Evolutionary conservation across 768 basidiomycete genomes (phyloP).

Genomic region (Suillus clintonianus): DNA sequence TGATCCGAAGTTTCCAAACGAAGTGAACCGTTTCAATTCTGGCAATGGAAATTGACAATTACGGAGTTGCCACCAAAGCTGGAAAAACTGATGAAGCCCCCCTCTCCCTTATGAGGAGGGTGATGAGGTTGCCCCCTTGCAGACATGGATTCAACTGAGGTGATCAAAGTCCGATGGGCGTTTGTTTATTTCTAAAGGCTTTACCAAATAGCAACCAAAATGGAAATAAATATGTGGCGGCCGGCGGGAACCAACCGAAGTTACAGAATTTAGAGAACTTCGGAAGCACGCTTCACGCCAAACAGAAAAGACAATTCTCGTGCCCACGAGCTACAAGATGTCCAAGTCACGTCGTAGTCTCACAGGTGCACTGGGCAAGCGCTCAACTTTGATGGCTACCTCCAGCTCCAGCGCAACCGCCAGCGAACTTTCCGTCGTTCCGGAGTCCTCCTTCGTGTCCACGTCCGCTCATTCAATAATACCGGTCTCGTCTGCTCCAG

Average conservation of each 20-base stretch:
- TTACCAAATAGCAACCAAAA: slow-evolving; percentile 17
- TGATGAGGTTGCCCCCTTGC: too few species aligned
- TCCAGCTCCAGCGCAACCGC: slow-evolving; percentile 9
- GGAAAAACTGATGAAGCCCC: too few species aligned
- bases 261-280: too few species aligned
- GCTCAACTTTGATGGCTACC: slow-evolving; percentile 12
- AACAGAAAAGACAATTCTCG: background rate
- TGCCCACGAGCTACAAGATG: slow-evolving; percentile 14
- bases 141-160: too few species aligned
- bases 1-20: too few species aligned
- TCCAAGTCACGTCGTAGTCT: slow-evolving; percentile 29
- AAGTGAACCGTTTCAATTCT: too few species aligned
- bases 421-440: slow-evolving; percentile 17
- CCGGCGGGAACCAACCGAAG: background rate
- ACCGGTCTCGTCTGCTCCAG: slow-evolving; percentile 14
- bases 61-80: too few species aligned
- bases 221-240: background rate
- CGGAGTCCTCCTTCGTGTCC: slow-evolving; percentile 20
- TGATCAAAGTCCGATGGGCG: background rate
- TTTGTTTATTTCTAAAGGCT: slow-evolving; percentile 16
- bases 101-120: too few species aligned
- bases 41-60: too few species aligned
- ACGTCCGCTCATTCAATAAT: slow-evolving; percentile 23
- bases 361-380: slow-evolving; percentile 17
- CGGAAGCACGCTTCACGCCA: slow-evolving; percentile 3